Percentiles rank a stretch among this genome's conserved stretches.
These are phyloP conservation scores for Lactarius pseudohatsudake DNA, from an alignment of 768 basidiomycete species.

Conservation along the genomic window DNA sequence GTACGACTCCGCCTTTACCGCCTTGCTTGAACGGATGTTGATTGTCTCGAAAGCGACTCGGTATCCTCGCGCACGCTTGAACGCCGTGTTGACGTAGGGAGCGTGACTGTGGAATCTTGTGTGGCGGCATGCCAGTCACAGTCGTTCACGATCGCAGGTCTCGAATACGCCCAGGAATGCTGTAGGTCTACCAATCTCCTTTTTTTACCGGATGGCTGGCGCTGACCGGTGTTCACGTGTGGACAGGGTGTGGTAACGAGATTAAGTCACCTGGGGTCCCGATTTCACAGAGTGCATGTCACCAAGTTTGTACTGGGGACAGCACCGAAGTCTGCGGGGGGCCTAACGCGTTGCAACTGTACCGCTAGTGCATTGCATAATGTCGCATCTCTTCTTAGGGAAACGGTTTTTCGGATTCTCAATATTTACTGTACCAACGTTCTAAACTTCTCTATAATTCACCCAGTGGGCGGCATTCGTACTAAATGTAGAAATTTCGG, in stretches of 20 bases:
- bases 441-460: too few species aligned
- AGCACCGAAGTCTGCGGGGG: not conserved
- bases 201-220: not conserved
- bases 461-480: too few species aligned
- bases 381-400: too few species aligned
- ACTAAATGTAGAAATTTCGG: too few species aligned
- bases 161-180: conserved; percentile 14
- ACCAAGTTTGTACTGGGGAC: conserved; percentile 3
- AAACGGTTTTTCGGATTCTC: too few species aligned
- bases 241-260: conserved; percentile 1
- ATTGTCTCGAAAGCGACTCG: conserved; percentile 1
- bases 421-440: too few species aligned
- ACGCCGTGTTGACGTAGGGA: conserved; percentile 9
- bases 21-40: not conserved
- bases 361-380: not conserved
- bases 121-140: not conserved
- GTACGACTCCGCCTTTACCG: not conserved
- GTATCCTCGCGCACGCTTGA: conserved; percentile 6
- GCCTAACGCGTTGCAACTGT: conserved; percentile 2
- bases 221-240: not conserved
- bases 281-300: conserved; percentile 1
- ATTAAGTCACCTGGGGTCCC: not conserved
- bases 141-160: conserved; percentile 7
- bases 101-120: conserved; percentile 15
- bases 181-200: not conserved